Percentiles rank a stretch among this genome's conserved stretches.
Conservation (phyloP, 1,284 basidiomycete species). For the Xerocomus amazonicus region DNA sequence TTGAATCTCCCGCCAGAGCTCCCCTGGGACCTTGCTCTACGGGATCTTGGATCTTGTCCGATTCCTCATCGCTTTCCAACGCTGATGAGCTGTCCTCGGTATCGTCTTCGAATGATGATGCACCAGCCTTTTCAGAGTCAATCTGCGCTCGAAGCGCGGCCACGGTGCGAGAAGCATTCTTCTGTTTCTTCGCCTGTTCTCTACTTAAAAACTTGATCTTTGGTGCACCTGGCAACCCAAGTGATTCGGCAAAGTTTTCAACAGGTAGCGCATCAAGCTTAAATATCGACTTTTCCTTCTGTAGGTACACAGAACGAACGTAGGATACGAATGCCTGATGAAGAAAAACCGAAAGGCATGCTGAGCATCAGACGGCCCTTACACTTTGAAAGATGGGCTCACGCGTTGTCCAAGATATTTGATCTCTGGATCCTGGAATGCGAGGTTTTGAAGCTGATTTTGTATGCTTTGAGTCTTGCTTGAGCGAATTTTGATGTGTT, state of each 20-base stretch:
- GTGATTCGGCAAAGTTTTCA: constrained; percentile 81
- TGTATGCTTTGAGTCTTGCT: constrained; percentile 87
- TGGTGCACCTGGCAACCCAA: constrained; percentile 92
- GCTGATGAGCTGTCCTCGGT: constrained; percentile 28
- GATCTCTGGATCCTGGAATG: constrained; percentile 95
- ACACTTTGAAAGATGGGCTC: constrained; percentile 30
- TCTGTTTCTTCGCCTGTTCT: constrained; percentile 70
- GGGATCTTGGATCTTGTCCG: constrained; percentile 13
- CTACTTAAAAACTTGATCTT: constrained; percentile 90
- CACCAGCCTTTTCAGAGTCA: constrained; percentile 33
- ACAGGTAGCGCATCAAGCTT: constrained; percentile 81
- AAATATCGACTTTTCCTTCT: constrained; percentile 94
- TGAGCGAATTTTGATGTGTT: constrained; percentile 86
- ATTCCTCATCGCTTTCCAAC: constrained; percentile 25
- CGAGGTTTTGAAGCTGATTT: constrained; percentile 88
- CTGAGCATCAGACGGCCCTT: not conserved
- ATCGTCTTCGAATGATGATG: constrained; percentile 26
- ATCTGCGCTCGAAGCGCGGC: constrained; percentile 37
- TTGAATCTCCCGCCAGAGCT: constrained; percentile 5
- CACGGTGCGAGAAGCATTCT: constrained; percentile 59
- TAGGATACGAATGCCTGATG: constrained; percentile 93
- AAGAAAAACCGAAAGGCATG: too few relatives aligned
- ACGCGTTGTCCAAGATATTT: constrained; percentile 96
- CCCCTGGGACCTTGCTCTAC: not conserved
- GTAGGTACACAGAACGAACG: constrained; percentile 87